Evolutionary conservation across 2,329 filamentous ascomycete genomes (phyloP), one percentile per base, ranked within the genome.

Genomic region (Fusarium haematococcum): DNA sequence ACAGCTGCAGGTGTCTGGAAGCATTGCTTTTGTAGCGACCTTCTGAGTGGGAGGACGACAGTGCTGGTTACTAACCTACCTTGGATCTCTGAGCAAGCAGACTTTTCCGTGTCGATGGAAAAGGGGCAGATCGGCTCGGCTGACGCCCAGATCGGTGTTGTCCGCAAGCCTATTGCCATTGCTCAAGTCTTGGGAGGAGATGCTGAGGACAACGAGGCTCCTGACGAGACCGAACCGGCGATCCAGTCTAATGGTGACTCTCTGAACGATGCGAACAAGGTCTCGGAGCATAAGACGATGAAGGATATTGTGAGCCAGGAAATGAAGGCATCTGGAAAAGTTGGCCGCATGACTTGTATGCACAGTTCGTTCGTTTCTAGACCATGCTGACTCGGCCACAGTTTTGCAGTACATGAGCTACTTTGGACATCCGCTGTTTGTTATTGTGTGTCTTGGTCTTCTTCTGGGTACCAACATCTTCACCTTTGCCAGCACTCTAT

Each of bases 1-100:
- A 91, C 90, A 0, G 86, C 88, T 1, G 86, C 87, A 18, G 82
- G 84, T 4, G 83, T 91, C 2, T 91, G 89, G 86, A 85, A 88
- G 67, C 83, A 86, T 64, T 90, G 88, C 73, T 91, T 91, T 75
- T 90, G 89, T 68, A 83, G 85, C 56, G 87, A 89, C 57, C 76
- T 91, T 30, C 83, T 91, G 11, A 83, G 83, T 23, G 88, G 86
- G 10, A 83, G 89, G 33, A 91, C 89, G 2, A 84, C 87, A 2
- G 85, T 91, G 7, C 82, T 91, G 18, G 89, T 91, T 5, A 90
- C 88, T 4, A 89, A 91, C 73, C 78, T 88, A 43, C 87, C 85
- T 2, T 89, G 87, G 87, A 85, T 89, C 48, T 81, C 86, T 0
- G 82, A 85, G 4, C 87, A 89, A 75, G 86, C 87, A 10, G 88